Conservation (phyloP, 768 basidiomycete species). For the Kwoniella heveanensis region DNA sequence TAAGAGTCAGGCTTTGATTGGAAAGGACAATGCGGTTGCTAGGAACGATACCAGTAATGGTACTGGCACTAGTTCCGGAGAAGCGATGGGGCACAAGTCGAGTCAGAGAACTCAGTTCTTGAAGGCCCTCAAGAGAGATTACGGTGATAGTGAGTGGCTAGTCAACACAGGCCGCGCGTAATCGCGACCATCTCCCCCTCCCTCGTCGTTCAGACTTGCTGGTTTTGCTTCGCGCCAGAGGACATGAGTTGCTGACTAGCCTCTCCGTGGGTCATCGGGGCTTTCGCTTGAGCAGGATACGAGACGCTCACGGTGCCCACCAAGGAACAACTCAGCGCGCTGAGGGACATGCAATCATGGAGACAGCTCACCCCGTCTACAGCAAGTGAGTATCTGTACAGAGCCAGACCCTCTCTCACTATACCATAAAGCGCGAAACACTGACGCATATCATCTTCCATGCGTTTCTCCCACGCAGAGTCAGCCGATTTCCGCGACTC, state of each 20-base stretch:
- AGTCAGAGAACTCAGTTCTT: slow-evolving; percentile 10
- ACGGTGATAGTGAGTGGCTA: slow-evolving; percentile 18
- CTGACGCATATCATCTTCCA: too few species aligned
- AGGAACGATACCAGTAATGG: too few species aligned
- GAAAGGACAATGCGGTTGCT: not conserved
- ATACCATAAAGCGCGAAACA: too few species aligned
- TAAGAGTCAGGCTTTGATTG: too few species aligned
- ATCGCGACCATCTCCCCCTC: too few species aligned
- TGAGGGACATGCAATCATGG: slow-evolving; percentile 31
- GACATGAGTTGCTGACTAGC: too few species aligned
- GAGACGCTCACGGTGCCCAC: slow-evolving; percentile 12
- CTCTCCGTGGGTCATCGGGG: not conserved
- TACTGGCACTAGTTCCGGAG: too few species aligned
- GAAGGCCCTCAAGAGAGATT: slow-evolving; percentile 13
- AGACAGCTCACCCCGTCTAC: slow-evolving; percentile 20
- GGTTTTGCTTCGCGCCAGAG: not conserved
- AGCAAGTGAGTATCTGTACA: slow-evolving; percentile 1
- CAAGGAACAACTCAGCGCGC: not conserved
- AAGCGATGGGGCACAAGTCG: not conserved
- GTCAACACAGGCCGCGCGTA: too few species aligned
- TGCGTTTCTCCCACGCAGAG: not conserved
- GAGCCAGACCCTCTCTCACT: too few species aligned
- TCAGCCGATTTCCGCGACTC: slow-evolving; percentile 19
- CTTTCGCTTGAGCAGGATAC: slow-evolving; percentile 10
- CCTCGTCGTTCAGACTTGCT: not conserved